A percentile compares a stretch with the other conserved stretches of the same genome.
Conservation (phyloP, 306 rosid genomes). For the Crotalaria pallida region DNA sequence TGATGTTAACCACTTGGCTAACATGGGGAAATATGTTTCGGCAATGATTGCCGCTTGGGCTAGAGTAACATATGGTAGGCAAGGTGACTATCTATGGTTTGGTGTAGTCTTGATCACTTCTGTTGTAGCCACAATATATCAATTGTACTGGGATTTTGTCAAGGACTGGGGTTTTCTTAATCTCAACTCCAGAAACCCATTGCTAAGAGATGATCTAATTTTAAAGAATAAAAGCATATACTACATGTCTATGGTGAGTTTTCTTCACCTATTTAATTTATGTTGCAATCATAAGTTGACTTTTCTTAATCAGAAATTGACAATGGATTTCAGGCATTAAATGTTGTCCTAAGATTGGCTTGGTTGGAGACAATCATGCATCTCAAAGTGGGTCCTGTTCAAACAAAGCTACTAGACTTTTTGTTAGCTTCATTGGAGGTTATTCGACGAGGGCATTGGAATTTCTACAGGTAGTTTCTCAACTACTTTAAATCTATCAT, state of each 20-base stretch:
- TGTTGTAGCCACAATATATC: constrained; percentile 67
- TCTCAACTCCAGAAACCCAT: constrained; percentile 52
- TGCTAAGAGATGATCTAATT: constrained; percentile 78
- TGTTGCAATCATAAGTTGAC: neutral
- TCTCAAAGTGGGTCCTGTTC: constrained; percentile 30
- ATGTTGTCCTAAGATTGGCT: constrained; percentile 69
- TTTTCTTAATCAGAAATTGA: neutral
- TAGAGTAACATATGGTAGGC: constrained; percentile 52
- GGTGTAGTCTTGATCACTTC: constrained; percentile 56
- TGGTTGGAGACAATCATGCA: constrained; percentile 63
- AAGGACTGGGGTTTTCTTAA: constrained; percentile 88
- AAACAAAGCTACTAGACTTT: constrained; percentile 43
- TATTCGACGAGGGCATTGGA: constrained; percentile 95
- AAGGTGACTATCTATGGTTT: constrained; percentile 40
- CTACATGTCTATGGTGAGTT: constrained; percentile 70
- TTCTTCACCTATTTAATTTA: neutral
- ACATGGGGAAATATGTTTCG: constrained; percentile 95
- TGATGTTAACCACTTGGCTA: constrained; percentile 55
- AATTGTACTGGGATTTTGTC: constrained; percentile 89
- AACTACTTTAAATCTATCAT: neutral
- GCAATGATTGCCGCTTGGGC: constrained; percentile 91
- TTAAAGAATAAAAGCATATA: constrained; percentile 66
- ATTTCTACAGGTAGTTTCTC: constrained; percentile 71
- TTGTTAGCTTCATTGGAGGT: constrained; percentile 79
- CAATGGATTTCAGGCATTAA: constrained; percentile 54